A percentile compares a stretch with the other conserved stretches of the same genome.
These are phyloP conservation scores for Hanseniaspora mollemarum DNA, from an alignment of 805 yeast species.

Conservation along the genomic window DNA sequence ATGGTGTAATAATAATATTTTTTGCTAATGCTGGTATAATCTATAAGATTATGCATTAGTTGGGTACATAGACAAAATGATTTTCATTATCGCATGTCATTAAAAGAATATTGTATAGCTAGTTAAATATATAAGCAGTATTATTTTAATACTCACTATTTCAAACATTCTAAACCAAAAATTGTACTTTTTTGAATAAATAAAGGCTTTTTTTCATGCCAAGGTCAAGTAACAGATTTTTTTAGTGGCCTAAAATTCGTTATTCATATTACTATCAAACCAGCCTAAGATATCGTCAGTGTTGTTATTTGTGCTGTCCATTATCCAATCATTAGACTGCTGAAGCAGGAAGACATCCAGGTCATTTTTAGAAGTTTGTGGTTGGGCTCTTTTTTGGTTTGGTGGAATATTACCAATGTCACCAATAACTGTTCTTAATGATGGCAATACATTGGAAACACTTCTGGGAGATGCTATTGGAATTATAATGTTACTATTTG, in stretches of 20 bases:
- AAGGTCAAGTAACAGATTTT: too few relatives aligned
- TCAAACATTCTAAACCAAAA: too few relatives aligned
- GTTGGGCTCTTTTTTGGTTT: slow-evolving; percentile 3
- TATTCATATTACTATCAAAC: slow-evolving; percentile 74
- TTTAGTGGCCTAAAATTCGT: slow-evolving; percentile 49
- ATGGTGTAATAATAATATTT: slow-evolving; percentile 2
- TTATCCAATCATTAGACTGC: slow-evolving; percentile 78
- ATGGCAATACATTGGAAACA: not conserved
- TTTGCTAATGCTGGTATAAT: slow-evolving; percentile 11
- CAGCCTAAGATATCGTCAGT: slow-evolving; percentile 83
- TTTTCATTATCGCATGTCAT: not conserved
- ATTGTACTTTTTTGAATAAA: not conserved
- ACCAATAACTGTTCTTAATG: not conserved
- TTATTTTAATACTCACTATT: too few relatives aligned
- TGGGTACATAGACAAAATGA: not conserved
- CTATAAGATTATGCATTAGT: slow-evolving; percentile 9
- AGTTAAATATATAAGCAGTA: not conserved
- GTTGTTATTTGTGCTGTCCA: slow-evolving; percentile 38
- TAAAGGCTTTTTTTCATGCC: not conserved
- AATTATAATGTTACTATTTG: not conserved
- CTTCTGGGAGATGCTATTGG: not conserved
- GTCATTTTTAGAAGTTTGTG: slow-evolving; percentile 19
- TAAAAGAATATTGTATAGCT: not conserved
- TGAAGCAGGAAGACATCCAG: slow-evolving; percentile 61
- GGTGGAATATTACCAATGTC: slow-evolving; percentile 3